Conservation (phyloP, 495 filamentous ascomycete species). For the Thozetella sp. region DNA sequence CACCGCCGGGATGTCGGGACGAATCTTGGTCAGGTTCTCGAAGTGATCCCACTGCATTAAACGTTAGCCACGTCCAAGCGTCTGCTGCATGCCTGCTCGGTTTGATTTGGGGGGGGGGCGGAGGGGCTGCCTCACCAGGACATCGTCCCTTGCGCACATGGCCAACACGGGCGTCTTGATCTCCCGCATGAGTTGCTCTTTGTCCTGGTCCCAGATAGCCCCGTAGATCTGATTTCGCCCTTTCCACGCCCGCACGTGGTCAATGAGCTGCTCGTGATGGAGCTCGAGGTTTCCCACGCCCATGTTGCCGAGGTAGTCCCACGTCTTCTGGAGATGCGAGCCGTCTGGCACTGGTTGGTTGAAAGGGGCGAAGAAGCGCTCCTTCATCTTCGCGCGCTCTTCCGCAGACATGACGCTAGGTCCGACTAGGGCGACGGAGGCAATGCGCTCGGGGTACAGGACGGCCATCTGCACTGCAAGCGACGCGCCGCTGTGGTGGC, state of each 20-base stretch:
- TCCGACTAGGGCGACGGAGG: not conserved
- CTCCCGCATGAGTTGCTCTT: not conserved
- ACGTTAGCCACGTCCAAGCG: too few relatives aligned
- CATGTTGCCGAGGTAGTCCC: not conserved
- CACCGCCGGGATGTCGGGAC: not conserved
- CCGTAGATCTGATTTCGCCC: not conserved
- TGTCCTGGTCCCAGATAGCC: not conserved
- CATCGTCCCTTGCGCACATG: slow-evolving; percentile 1
- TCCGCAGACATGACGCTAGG: slow-evolving; percentile 1
- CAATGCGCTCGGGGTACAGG: not conserved
- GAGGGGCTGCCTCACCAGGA: too few relatives aligned
- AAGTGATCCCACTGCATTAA: slow-evolving; percentile 2
- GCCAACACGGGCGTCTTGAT: not conserved
- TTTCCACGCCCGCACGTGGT: not conserved
- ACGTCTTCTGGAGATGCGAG: slow-evolving; percentile 1
- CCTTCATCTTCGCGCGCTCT: slow-evolving; percentile 1
- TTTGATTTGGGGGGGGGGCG: too few relatives aligned
- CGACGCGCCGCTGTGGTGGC: not conserved
- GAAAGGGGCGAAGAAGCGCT: slow-evolving; percentile 1
- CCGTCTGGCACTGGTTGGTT: not conserved
- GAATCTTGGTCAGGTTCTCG: not conserved
- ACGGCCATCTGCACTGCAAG: not conserved
- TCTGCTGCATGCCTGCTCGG: too few relatives aligned
- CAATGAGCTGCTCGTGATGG: not conserved
- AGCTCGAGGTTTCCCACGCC: not conserved